Percentiles rank a stretch among this genome's conserved stretches.
Evolutionary conservation across 1,139 yeast species (phyloP).

Genomic region (Blastobotrys persicus): DNA sequence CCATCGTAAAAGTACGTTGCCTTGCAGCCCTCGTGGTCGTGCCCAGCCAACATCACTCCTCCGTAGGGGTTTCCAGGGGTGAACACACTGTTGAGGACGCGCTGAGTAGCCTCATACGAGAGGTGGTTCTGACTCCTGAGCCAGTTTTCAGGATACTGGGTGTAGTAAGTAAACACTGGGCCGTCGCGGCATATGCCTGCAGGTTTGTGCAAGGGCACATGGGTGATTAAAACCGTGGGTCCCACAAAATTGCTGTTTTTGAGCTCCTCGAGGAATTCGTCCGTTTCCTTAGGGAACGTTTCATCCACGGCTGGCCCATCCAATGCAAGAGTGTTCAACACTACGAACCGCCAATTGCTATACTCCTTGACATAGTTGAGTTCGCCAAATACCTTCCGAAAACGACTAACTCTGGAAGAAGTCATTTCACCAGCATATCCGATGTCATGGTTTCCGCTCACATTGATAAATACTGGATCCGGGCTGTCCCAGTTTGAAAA

Average conservation of each 20-base stretch:
- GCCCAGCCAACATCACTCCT: conserved; percentile 88
- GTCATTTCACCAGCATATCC: conserved; percentile 97
- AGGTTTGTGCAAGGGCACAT: conserved; percentile 81
- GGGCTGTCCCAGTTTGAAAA: conserved; percentile 24
- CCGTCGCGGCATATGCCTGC: conserved; percentile 86
- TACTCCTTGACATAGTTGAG: conserved; percentile 68
- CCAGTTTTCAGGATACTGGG: conserved; percentile 46
- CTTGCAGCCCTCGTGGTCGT: conserved; percentile 94
- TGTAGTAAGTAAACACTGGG: conserved; percentile 66
- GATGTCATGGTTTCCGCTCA: conserved; percentile 93
- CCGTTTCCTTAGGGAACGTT: conserved; percentile 44
- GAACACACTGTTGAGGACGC: conserved; percentile 66
- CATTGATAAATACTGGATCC: conserved; percentile 65
- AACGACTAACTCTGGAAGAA: conserved; percentile 84
- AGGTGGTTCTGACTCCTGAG: conserved; percentile 88
- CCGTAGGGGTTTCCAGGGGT: conserved; percentile 42
- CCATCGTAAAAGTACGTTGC: conserved; percentile 43
- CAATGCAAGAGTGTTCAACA: conserved; percentile 72
- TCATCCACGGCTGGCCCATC: conserved; percentile 66
- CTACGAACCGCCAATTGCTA: conserved; percentile 78
- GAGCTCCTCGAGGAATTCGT: conserved; percentile 63
- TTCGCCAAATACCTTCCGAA: conserved; percentile 68
- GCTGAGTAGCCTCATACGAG: conserved; percentile 60
- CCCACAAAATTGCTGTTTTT: conserved; percentile 60
- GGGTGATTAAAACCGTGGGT: conserved; percentile 79